These are phyloP conservation scores for Aspergillus caelatus DNA, from an alignment of 2,329 filamentous ascomycete species.

Conservation along the genomic window DNA sequence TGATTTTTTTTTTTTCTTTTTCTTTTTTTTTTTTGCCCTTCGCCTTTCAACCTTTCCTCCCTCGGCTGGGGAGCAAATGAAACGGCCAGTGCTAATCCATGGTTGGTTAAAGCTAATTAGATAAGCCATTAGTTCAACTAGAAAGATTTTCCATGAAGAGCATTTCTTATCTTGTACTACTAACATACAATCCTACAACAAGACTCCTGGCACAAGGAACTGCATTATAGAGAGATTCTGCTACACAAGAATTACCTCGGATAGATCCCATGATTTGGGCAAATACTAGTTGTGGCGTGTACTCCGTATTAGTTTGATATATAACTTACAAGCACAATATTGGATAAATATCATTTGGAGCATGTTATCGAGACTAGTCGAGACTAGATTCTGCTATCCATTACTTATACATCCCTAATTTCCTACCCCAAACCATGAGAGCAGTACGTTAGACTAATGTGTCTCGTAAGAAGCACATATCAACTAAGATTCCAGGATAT, in stretches of 20 bases:
- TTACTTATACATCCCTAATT: background rate
- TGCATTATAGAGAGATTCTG: background rate
- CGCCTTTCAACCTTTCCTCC: slow-evolving; percentile 9
- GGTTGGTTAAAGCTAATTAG: slow-evolving; percentile 16
- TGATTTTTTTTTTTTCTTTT: slow-evolving; percentile 15
- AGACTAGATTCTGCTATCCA: background rate
- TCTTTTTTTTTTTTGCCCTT: slow-evolving; percentile 13
- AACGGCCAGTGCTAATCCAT: slow-evolving; percentile 7
- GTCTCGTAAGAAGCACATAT: background rate
- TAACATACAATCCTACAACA: background rate
- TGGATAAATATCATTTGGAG: too few species aligned
- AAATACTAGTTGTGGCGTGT: background rate
- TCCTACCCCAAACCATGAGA: too few species aligned
- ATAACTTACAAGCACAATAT: background rate
- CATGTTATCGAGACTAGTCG: too few species aligned
- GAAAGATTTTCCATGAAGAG: background rate
- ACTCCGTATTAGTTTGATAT: background rate
- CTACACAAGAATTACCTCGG: background rate
- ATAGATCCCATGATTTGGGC: background rate
- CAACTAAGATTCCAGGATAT: background rate
- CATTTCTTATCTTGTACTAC: background rate
- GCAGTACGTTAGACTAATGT: background rate
- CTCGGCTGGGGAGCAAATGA: slow-evolving; percentile 15
- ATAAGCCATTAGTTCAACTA: slow-evolving; percentile 14
- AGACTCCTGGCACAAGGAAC: background rate